phyloP scores from a whole-genome alignment of 371 early-diverging fungal genomes.

The Saksenaea vasiformis region DNA sequence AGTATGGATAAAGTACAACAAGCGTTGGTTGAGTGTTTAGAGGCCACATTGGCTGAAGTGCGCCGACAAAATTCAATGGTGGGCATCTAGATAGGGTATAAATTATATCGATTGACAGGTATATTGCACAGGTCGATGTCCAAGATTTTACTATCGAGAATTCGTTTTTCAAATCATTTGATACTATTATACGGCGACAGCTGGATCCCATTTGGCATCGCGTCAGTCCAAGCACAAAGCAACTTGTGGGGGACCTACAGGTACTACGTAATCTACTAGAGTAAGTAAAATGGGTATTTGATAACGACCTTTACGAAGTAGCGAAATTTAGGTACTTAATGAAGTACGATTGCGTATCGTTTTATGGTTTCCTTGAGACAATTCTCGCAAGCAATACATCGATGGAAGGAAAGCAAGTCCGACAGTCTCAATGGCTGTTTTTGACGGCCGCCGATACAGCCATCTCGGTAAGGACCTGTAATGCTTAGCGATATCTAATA shows the following conservation, averaged over 20 bases:
- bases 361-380: conserved; percentile 84
- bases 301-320: neutral
- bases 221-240: conserved; percentile 71
- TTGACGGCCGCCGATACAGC: conserved; percentile 84
- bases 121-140: conserved; percentile 61
- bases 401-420: conserved; percentile 29
- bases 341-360: conserved; percentile 87
- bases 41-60: conserved; percentile 78
- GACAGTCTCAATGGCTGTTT: conserved; percentile 79
- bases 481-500: neutral
- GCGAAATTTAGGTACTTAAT: conserved; percentile 61
- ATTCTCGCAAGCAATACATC: conserved; percentile 63
- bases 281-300: conserved; percentile 25
- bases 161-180: conserved; percentile 82
- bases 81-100: conserved; percentile 9
- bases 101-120: neutral
- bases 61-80: conserved; percentile 64
- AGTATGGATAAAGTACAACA: conserved; percentile 85
- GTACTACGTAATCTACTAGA: conserved; percentile 70
- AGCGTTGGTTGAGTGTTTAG: conserved; percentile 84
- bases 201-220: conserved; percentile 91
- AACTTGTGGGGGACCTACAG: conserved; percentile 75
- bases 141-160: conserved; percentile 87
- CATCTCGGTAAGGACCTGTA: conserved; percentile 44
- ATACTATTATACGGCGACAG: conserved; percentile 71